A percentile compares a stretch with the other conserved stretches of the same genome.
Evolutionary conservation across 176 grass and related monocot genomes (phyloP).

Genomic region (Ensete ventricosum): DNA sequence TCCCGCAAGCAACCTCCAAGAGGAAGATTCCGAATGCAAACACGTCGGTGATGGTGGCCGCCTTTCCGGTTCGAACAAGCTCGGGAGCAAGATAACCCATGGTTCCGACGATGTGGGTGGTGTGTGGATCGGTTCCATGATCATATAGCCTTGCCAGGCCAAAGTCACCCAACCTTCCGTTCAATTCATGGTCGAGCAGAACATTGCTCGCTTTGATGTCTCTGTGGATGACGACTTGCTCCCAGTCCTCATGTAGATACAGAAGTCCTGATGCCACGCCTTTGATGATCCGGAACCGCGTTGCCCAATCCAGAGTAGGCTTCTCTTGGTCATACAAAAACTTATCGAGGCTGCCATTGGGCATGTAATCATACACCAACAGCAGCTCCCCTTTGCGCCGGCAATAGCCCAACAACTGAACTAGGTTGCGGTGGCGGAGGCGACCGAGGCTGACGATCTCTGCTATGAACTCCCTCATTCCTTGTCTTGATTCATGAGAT

Average conservation of each 20-base stretch:
- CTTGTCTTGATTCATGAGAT: slow-evolving; percentile 20
- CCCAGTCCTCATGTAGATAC: slow-evolving; percentile 43
- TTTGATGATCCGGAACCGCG: slow-evolving; percentile 31
- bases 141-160: slow-evolving; percentile 48
- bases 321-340: neutral
- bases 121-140: no score
- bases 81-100: no score
- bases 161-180: slow-evolving; percentile 35
- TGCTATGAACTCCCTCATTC: slow-evolving; percentile 19
- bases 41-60: no score
- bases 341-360: slow-evolving; percentile 6
- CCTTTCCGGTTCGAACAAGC: no score
- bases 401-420: slow-evolving; percentile 25
- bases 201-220: slow-evolving; percentile 42
- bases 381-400: slow-evolving; percentile 14
- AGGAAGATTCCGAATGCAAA: no score
- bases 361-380: slow-evolving; percentile 7
- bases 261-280: slow-evolving; percentile 26
- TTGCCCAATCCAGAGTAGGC: slow-evolving; percentile 10
- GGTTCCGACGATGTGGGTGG: no score
- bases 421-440: slow-evolving; percentile 18
- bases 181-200: slow-evolving; percentile 17
- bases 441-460: slow-evolving; percentile 26
- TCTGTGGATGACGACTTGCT: slow-evolving; percentile 29
- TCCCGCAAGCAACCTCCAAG: no score